Evolutionary conservation across 768 basidiomycete species (phyloP).

Genomic region (Rhizopogon sp.): DNA sequence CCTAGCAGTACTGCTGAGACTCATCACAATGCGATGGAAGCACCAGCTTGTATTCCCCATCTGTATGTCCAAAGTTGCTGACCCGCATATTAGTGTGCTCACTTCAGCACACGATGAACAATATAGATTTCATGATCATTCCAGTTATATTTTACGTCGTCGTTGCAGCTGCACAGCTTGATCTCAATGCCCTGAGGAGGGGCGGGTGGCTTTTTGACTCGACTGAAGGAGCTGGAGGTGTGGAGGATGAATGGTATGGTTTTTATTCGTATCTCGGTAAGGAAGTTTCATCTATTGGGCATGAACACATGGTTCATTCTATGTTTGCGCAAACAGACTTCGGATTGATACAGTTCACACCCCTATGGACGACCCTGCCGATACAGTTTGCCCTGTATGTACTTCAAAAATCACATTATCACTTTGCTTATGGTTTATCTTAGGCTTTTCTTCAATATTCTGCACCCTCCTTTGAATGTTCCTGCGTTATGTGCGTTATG

Average conservation of each 20-base stretch:
- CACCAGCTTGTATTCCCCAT: constrained; percentile 92
- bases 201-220: constrained; percentile 84
- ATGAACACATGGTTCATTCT: background rate
- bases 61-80: constrained; percentile 45
- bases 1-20: constrained; percentile 70
- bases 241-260: constrained; percentile 62
- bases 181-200: constrained; percentile 54
- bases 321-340: constrained; percentile 42
- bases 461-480: constrained; percentile 85
- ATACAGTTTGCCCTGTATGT: constrained; percentile 89
- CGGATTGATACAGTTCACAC: constrained; percentile 49
- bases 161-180: constrained; percentile 55
- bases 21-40: constrained; percentile 74
- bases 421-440: background rate
- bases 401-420: constrained; percentile 25
- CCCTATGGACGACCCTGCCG: constrained; percentile 80
- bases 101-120: background rate
- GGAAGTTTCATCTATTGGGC: constrained; percentile 10
- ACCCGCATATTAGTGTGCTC: constrained; percentile 4
- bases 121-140: constrained; percentile 72
- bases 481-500: constrained; percentile 68
- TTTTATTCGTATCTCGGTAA: constrained; percentile 80
- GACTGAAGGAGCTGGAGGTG: constrained; percentile 27
- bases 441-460: constrained; percentile 78
- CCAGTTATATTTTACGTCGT: constrained; percentile 82